Evolutionary conservation across 73 alveolate species (phyloP).

Genomic region (Blepharisma japonicum): DNA sequence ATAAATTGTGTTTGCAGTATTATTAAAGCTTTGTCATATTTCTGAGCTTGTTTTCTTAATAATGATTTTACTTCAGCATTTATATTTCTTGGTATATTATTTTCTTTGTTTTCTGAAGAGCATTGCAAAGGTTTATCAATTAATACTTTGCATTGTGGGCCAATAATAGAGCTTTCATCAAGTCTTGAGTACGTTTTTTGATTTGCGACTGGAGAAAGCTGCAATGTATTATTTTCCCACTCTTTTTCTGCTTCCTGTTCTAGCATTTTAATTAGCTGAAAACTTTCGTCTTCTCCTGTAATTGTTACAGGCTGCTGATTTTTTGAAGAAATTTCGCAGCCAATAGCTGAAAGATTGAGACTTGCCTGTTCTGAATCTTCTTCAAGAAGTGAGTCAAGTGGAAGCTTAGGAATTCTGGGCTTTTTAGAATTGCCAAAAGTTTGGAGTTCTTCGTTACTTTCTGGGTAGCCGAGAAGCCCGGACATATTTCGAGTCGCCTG

Average conservation of each 20-base stretch:
- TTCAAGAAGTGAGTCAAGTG: slow-evolving; percentile 27
- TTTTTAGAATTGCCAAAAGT: slow-evolving; percentile 6
- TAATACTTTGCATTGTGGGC: slow-evolving; percentile 5
- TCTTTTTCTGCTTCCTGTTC: slow-evolving; percentile 13
- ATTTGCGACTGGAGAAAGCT: not conserved
- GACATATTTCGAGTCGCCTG: too few relatives aligned
- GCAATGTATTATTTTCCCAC: not conserved
- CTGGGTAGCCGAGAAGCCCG: too few relatives aligned
- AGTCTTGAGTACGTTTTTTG: not conserved
- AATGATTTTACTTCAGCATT: not conserved
- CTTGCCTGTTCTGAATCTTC: slow-evolving; percentile 18
- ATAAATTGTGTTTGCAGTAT: slow-evolving; percentile 15
- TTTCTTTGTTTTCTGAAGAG: too few relatives aligned
- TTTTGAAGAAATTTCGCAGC: not conserved
- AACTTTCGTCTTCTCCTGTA: not conserved
- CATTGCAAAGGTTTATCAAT: not conserved
- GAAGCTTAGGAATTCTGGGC: slow-evolving; percentile 16
- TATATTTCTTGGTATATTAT: too few relatives aligned
- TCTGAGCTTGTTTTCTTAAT: slow-evolving; percentile 25
- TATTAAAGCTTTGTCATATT: slow-evolving; percentile 16
- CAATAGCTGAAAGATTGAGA: slow-evolving; percentile 3
- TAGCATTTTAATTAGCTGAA: not conserved
- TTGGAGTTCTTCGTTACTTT: not conserved
- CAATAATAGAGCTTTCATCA: slow-evolving; percentile 21
- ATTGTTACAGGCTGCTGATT: not conserved